Base-by-base conservation (phyloP, 305 asterid genomes). In the Ilex paraguariensis region DNA sequence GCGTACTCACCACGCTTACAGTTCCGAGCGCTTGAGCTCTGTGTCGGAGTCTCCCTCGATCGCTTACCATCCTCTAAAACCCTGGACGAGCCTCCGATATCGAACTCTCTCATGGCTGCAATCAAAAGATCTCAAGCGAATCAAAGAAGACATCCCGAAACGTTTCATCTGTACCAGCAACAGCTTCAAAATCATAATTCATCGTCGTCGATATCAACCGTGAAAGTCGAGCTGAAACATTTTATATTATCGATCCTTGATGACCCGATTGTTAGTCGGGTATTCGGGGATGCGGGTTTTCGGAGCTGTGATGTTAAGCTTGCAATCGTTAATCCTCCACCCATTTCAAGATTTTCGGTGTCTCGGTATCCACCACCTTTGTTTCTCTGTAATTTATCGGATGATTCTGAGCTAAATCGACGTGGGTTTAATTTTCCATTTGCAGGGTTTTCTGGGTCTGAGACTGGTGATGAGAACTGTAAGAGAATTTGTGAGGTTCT, bases 41-140 rank as follows among this genome's bases (percentile, higher is more conserved):
- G 80, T 70, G 85, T 87, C 57, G 81, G 87, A 46, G 95, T 83
- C 14, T 89, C 97, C 0, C 93, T 91, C 31, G 98, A 91, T 49
- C 84, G 92, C 65, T 73, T 76, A 69, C 95, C 77, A 69, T 72
- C 56, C 7, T 68, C 94, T 4, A 86, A 84, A 67, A 69, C 72
- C 40, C 70, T 60, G 46, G 95, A 75, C n/a, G 86, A 78, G 55
- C 95, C 88, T 71, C 83, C 82, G 50, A 80, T 91, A 16, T 83
- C 96, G 55, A 91, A 91, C 76, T 87, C 98, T 2, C 76, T 91
- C 61, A 91, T 88, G 98, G 92, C 98, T 6, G 98, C 98, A 5
- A 87, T 91, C 61, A 91, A 88, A 83, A 77, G 98, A 36, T 85
- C 98, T 7, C 98, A 91, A 30, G 98, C 95, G 30, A 83, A 85